Base-by-base conservation (phyloP, 2,329 filamentous ascomycete genomes). In the Aspergillus tubingensis region DNA sequence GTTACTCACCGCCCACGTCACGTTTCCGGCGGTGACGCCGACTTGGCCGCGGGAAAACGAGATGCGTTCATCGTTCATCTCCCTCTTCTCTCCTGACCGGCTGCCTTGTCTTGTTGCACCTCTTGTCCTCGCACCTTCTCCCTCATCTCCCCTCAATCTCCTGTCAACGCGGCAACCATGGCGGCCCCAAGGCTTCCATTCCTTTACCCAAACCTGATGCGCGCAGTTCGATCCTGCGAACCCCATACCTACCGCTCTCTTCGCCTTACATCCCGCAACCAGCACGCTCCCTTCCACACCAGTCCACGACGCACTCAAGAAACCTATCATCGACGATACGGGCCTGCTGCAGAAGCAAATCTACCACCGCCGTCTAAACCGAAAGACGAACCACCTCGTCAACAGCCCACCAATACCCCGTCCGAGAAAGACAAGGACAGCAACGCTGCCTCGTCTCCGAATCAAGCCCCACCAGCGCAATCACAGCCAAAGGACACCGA, bases 131-230 rank as follows among this genome's bases (percentile, higher is more conserved):
- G n/a, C 52, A 59, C 25, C 7, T 48, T 47, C 50, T 49, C 50
- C 54, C 51, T 38, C 8, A 58, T 43, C 19, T 53, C 49, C 51
- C 57, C 56, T 57, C 54, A 65, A 55, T 53, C 57, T 61, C 61
- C 32, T 41, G 27, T 36, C 59, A 17, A 32, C 19, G 50, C 55
- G 43, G 48, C 59, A 63, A 73, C 68, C 62, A 91, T 91, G 86
- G 82, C 87, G 64, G 81, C 84, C 23, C 79, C 81, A 62, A 82
- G 88, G 69, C 79, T 91, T 61, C 85, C 85, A 15, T 91, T 91
- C 69, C 80, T 91, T 17, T 91, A 90, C 67, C 88, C 89, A 49
- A 86, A 87, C 66, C 76, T 91, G 57, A 85, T 88, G 74, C 85
- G 87, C 57, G 80, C 82, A 15, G 73, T 82, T 64, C 80, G 82